These are phyloP conservation scores for Annulohypoxylon maeteangense DNA, from an alignment of 495 filamentous ascomycete species.

Conservation along the genomic window DNA sequence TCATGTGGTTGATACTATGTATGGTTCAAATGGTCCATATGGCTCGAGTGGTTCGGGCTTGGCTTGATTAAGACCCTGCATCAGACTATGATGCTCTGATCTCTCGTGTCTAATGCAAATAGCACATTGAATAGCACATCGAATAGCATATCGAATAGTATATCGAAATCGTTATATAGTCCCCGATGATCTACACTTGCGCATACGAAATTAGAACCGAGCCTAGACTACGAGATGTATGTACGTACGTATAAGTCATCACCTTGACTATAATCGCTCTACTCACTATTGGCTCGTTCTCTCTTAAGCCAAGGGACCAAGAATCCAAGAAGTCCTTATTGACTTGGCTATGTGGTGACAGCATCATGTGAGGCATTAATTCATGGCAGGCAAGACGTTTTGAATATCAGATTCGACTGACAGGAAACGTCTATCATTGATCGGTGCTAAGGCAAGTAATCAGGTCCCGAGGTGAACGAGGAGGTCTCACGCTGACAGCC, in stretches of 20 bases:
- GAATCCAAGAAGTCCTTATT: background rate
- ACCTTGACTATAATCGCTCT: slow-evolving; percentile 9
- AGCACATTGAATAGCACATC: slow-evolving; percentile 1
- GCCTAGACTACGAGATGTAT: background rate
- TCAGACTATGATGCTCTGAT: slow-evolving; percentile 42
- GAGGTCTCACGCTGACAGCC: slow-evolving; percentile 30
- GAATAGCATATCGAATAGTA: background rate
- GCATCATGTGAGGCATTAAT: slow-evolving; percentile 40
- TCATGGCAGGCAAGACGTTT: slow-evolving; percentile 9
- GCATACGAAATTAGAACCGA: slow-evolving; percentile 18
- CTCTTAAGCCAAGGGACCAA: slow-evolving; percentile 4
- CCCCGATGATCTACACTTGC: slow-evolving; percentile 16
- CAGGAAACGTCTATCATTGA: slow-evolving; percentile 28
- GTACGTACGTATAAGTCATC: slow-evolving; percentile 6
- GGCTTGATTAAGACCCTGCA: slow-evolving; percentile 25
- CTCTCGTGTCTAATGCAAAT: slow-evolving; percentile 11
- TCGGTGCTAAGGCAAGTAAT: slow-evolving; percentile 22
- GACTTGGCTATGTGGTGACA: slow-evolving; percentile 22
- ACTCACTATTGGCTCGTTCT: background rate
- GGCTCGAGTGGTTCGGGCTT: slow-evolving; percentile 21
- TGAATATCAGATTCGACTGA: slow-evolving; percentile 22
- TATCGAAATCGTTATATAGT: slow-evolving; percentile 15
- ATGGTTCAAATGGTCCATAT: slow-evolving; percentile 7
- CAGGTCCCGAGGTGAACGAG: slow-evolving; percentile 14
- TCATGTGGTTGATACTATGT: background rate